These are phyloP conservation scores for Macrolepiota albuminosa DNA, from an alignment of 768 basidiomycete species.

Conservation along the genomic window DNA sequence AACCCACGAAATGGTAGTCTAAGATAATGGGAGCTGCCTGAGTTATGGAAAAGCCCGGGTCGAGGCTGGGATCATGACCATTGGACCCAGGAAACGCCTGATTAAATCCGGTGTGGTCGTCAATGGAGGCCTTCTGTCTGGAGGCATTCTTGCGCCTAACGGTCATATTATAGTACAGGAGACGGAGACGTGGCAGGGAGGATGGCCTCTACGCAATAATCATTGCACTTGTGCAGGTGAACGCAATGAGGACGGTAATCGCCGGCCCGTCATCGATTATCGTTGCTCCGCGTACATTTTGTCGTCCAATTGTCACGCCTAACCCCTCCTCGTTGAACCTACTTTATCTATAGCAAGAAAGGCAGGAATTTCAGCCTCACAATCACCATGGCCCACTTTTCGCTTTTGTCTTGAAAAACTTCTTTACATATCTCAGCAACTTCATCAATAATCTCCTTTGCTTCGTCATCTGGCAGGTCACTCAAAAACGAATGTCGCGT, in stretches of 20 bases:
- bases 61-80: constrained; percentile 6
- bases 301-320: not conserved
- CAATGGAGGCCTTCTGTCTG: constrained; percentile 1
- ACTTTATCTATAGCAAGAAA: constrained; percentile 25
- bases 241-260: not conserved
- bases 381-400: constrained; percentile 72
- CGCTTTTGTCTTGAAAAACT: constrained; percentile 53
- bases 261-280: not conserved
- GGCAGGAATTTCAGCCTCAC: constrained; percentile 64
- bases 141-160: constrained; percentile 3
- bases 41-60: constrained; percentile 24
- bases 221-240: not conserved
- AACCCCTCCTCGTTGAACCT: not conserved
- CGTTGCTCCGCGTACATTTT: not conserved
- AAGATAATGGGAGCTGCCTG: constrained; percentile 31
- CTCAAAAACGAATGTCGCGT: constrained; percentile 55
- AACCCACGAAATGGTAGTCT: constrained; percentile 31
- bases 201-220: not conserved
- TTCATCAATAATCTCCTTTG: constrained; percentile 55
- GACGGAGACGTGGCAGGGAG: not conserved
- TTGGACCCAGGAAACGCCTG: not conserved
- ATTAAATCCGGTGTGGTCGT: not conserved
- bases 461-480: constrained; percentile 47
- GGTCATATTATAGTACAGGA: constrained; percentile 8
- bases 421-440: constrained; percentile 51